Conservation (phyloP, 306 rosid species). For the Malus sieversii region DNA sequence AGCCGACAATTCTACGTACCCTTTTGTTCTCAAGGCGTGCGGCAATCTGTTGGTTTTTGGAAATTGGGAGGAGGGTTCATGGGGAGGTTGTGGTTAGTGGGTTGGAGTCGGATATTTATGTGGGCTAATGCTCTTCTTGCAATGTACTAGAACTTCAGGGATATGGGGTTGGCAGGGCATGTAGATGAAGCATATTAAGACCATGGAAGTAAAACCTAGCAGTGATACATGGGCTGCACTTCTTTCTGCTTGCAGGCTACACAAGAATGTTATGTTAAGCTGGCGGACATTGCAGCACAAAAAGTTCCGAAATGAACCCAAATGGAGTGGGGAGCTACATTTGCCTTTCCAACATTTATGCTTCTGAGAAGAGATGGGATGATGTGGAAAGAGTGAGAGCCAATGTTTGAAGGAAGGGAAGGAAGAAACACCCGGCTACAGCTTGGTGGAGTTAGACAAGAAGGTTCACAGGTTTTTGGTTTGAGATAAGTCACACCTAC, state of each 20-base stretch:
- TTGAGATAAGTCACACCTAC: constrained; percentile 46
- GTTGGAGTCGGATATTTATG: constrained; percentile 45
- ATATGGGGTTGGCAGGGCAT: constrained; percentile 31
- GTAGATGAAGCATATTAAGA: constrained; percentile 51
- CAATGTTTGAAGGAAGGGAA: constrained; percentile 28
- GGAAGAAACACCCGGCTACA: constrained; percentile 49
- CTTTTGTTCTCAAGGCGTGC: constrained; percentile 55
- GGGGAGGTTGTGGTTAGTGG: constrained; percentile 39
- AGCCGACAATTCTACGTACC: constrained; percentile 51
- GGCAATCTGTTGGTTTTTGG: constrained; percentile 36
- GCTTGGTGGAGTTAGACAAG: constrained; percentile 49
- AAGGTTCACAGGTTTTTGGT: constrained; percentile 51
- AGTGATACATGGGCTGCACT: constrained; percentile 49
- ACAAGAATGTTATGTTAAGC: constrained; percentile 37
- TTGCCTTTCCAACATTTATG: constrained; percentile 63
- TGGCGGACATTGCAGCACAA: constrained; percentile 49
- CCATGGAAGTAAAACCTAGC: constrained; percentile 36
- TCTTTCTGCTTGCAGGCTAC: constrained; percentile 53
- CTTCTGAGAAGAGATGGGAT: constrained; percentile 52
- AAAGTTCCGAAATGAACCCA: constrained; percentile 47
- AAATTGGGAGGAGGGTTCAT: constrained; percentile 43
- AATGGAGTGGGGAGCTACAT: constrained; percentile 43
- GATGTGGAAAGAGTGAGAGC: constrained; percentile 49
- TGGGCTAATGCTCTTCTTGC: constrained; percentile 39
- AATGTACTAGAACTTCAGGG: constrained; percentile 37